Base-by-base conservation (phyloP, 2,329 filamentous ascomycete genomes). In the Mycosphaerella sp. region DNA sequence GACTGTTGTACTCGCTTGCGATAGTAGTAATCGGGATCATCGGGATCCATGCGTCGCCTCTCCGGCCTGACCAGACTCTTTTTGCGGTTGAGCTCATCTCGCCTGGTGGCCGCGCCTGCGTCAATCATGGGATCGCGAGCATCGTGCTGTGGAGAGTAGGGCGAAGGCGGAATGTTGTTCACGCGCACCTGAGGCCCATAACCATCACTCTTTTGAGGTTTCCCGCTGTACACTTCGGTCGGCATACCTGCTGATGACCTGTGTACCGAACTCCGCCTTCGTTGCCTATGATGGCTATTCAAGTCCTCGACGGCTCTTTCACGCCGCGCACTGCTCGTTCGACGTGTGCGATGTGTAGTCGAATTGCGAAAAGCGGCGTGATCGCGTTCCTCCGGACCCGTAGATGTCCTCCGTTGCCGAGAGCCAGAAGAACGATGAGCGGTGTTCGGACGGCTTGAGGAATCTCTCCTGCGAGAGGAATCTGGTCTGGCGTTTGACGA, bases 21-120 rank as follows among this genome's bases (percentile, higher is more conserved):
- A 72, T 98, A 98, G 73, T 96, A 82, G 68, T 96, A 98, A 70
- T 97, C 95, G 11, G 91, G 90, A 69, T 97, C 90, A 63, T 91
- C 87, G 60, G 80, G 84, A 63, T 91, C 87, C 62, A 95, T 89
- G 63, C 87, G 83, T 66, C 86, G 86, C 61, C 93, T 83, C 73
- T 98, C 93, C 0, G 93, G 93, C 58, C 87, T 81, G 67, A 98
- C 85, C 59, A 98, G 76, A 70, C 89, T 96, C 69, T 87, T 84
- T 73, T 97, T 97, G 64, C 91, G 83, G 57, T 73, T 70, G 54
- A 84, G 62, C 12, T 83, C 81, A 14, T 67, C 70, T 32, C 66
- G 64, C 55, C 75, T 73, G 51, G 75, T 71, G 54, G 70, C 73
- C 2, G 53, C 56, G 39, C 60, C 63, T 21, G 70, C 65, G 8